These are phyloP conservation scores for Penicillium cinerascens DNA, from an alignment of 495 filamentous ascomycete genomes.

Conservation along the genomic window DNA sequence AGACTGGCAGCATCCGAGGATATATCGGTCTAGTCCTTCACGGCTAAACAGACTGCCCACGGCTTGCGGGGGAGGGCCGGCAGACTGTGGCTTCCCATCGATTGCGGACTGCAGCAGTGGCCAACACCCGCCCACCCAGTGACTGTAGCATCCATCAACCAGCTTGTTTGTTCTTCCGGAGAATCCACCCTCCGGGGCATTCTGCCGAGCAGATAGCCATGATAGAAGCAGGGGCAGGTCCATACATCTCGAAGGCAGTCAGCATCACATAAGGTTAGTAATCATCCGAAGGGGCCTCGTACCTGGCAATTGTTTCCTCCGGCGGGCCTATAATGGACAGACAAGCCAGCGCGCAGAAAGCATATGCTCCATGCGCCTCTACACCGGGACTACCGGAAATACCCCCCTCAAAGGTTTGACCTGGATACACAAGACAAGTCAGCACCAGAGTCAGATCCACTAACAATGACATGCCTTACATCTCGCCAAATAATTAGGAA, in stretches of 20 bases:
- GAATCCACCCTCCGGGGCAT: constrained; percentile 87
- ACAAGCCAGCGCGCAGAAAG: constrained; percentile 88
- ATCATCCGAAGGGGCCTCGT: constrained; percentile 25
- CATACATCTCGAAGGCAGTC: constrained; percentile 56
- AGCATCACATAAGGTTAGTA: constrained; percentile 11
- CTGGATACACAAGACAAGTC: constrained; percentile 39
- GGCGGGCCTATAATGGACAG: constrained; percentile 80
- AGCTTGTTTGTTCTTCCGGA: constrained; percentile 96
- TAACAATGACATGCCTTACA: constrained; percentile 53
- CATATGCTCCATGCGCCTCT: constrained; percentile 95
- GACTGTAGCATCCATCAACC: constrained; percentile 95
- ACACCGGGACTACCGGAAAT: constrained; percentile 74
- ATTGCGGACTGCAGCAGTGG: constrained; percentile 81
- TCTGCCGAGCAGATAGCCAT: constrained; percentile 87
- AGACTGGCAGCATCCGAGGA: constrained; percentile 82
- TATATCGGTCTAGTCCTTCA: constrained; percentile 82
- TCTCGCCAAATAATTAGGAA: constrained; percentile 74
- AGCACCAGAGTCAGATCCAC: neutral
- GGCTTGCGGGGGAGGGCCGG: constrained; percentile 16
- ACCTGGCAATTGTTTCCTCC: constrained; percentile 63
- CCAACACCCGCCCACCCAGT: constrained; percentile 96
- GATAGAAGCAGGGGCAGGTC: constrained; percentile 71
- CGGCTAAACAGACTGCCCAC: constrained; percentile 66
- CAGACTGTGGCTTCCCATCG: constrained; percentile 40
- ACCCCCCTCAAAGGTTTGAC: constrained; percentile 92